Evolutionary conservation across 2,329 filamentous ascomycete genomes (phyloP).

Genomic region (Hypocreales sp.): DNA sequence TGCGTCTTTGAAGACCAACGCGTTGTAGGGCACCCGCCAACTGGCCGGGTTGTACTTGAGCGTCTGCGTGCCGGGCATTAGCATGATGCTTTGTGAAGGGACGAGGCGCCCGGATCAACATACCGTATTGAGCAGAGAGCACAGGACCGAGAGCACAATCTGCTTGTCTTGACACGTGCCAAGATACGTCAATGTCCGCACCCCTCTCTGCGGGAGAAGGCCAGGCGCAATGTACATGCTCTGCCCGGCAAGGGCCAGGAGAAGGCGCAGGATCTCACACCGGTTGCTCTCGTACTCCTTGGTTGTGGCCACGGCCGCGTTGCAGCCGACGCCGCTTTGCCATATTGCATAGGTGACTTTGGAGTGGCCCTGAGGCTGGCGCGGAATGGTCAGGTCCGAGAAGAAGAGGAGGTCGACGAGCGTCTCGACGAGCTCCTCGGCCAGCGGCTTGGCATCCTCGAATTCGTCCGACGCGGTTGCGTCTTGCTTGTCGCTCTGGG

Average conservation of each 20-base stretch:
- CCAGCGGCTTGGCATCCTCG: constrained; percentile 73
- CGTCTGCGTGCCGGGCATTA: constrained; percentile 33
- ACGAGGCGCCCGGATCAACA: constrained; percentile 11
- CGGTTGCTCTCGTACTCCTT: constrained; percentile 90
- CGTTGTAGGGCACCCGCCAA: constrained; percentile 90
- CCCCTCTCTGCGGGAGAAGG: constrained; percentile 65
- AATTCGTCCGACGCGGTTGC: constrained; percentile 43
- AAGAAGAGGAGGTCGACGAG: constrained; percentile 84
- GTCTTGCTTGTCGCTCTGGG: constrained; percentile 36
- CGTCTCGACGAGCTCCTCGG: constrained; percentile 84
- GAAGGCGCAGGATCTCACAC: constrained; percentile 72
- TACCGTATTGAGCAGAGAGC: constrained; percentile 88
- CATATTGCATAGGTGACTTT: constrained; percentile 91
- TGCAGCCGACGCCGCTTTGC: constrained; percentile 95
- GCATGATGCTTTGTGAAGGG: neutral
- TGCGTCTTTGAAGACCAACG: constrained; percentile 78
- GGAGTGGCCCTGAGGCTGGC: constrained; percentile 50
- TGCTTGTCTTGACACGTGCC: constrained; percentile 83
- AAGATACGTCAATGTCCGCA: constrained; percentile 75
- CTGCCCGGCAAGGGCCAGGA: constrained; percentile 75
- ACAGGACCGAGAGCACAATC: constrained; percentile 74
- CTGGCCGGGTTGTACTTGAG: constrained; percentile 90
- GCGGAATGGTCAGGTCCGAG: constrained; percentile 73
- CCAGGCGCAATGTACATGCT: constrained; percentile 85
- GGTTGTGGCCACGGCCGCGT: constrained; percentile 71